Evolutionary conservation across 495 filamentous ascomycete species (phyloP), one percentile per base, ranked within the genome.

Genomic region (Cenococcum geophilum): DNA sequence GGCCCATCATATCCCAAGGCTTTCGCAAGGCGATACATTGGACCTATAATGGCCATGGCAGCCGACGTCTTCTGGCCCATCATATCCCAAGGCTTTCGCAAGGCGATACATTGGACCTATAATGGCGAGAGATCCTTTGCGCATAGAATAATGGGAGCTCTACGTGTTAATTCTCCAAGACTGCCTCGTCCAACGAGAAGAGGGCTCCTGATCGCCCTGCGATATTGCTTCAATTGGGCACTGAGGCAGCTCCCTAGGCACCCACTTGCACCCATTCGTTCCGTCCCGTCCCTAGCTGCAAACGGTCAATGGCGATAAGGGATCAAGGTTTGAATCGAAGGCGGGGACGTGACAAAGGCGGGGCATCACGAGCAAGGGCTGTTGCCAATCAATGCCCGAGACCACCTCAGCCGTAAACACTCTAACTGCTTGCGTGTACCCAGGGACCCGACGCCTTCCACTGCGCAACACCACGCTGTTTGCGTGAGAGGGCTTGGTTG

Each of bases 401-500:
- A 40, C 18, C 40, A 45, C 14, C 40, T 18, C 40, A 45, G 40
- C 40, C 40, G 40, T 45, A 45, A 32, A 45, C 40, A 18, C 40
- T 18, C 40, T 45, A 45, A 45, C 40, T 18, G 40, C 40, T 45
- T 45, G 40, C 40, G 40, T 45, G 40, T n/a, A n/a, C n/a, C n/a
- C n/a, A n/a, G n/a, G n/a, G n/a, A n/a, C n/a, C n/a, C n/a, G n/a
- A n/a, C 14, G 18, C 14, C 40, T 45, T 14, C 14, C 40, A 1
- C 18, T 10, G 40, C 11, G 40, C 23, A 52, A 52, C 18, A 25
- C 49, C 18, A 27, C 20, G 4, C 22, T 9, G 36, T 35, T 16
- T 12, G 62, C 64, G 64, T 66, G 64, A 22, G 59, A 53, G 49
- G 48, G 22, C 50, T 14, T 66, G 64, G 62, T 66, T 66, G 59